Evolutionary conservation across 208 protist species (phyloP).

Genomic region (Trypanosoma lewisi): DNA sequence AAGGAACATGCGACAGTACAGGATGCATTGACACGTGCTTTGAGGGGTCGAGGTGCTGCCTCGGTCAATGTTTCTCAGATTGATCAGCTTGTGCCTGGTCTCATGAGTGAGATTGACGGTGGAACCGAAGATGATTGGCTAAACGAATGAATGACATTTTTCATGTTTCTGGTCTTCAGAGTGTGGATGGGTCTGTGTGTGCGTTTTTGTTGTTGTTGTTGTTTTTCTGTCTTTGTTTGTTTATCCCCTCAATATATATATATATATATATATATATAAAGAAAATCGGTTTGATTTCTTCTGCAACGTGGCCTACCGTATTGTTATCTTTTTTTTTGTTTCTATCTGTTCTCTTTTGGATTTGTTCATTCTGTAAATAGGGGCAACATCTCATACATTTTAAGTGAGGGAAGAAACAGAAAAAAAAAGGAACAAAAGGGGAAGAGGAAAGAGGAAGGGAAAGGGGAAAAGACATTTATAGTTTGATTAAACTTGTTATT

Average conservation of each 20-base stretch:
- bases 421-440: no score
- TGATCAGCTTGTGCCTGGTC: slow-evolving; percentile 71
- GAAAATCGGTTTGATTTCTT: no score
- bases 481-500: no score
- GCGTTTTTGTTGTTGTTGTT: not conserved
- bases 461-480: no score
- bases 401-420: not conserved
- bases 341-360: not conserved
- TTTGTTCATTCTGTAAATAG: not conserved
- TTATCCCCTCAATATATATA: no score
- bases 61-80: slow-evolving; percentile 74
- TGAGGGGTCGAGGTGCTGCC: slow-evolving; percentile 59
- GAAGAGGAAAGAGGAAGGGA: no score
- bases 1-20: slow-evolving; percentile 43
- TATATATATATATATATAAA: no score
- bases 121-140: slow-evolving; percentile 60
- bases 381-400: no score
- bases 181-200: not conserved
- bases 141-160: slow-evolving; percentile 18
- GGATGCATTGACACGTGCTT: slow-evolving; percentile 59
- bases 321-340: not conserved
- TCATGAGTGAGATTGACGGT: slow-evolving; percentile 41
- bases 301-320: no score
- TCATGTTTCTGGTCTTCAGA: not conserved
- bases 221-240: not conserved